A percentile compares a stretch with the other conserved stretches of the same genome.
Evolutionary conservation across 2,329 filamentous ascomycete genomes (phyloP).

Genomic region (Lecanicillium sp.): DNA sequence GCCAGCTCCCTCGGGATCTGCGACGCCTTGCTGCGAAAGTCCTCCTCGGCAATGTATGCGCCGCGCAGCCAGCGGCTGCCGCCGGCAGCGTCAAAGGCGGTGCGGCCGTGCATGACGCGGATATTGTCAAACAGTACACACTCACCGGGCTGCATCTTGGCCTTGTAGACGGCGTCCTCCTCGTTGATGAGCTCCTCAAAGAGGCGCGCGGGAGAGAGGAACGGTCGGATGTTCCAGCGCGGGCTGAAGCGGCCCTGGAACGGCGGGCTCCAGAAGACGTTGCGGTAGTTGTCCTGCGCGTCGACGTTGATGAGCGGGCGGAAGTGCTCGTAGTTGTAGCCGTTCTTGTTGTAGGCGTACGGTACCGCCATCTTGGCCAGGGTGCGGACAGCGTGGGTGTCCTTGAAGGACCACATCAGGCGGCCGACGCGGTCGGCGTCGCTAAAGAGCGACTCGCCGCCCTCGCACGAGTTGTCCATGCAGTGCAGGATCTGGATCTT

Average conservation of each 20-base stretch:
- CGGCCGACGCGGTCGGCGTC: conserved; percentile 59
- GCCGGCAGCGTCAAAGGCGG: conserved; percentile 58
- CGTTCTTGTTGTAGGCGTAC: conserved; percentile 64
- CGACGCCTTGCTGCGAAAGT: conserved; percentile 29
- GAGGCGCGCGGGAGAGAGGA: conserved; percentile 39
- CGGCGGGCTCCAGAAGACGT: conserved; percentile 62
- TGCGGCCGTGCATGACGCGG: conserved; percentile 75
- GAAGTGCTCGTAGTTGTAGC: conserved; percentile 52
- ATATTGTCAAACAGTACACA: conserved; percentile 92
- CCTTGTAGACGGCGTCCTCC: conserved; percentile 54
- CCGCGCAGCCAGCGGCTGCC: conserved; percentile 79
- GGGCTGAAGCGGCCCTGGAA: conserved; percentile 54
- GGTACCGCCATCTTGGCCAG: conserved; percentile 41
- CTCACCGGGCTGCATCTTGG: conserved; percentile 70
- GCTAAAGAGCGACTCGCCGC: conserved; percentile 80
- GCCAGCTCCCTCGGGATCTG: conserved; percentile 21
- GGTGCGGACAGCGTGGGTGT: neutral
- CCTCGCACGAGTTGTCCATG: conserved; percentile 68
- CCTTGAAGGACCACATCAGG: conserved; percentile 20
- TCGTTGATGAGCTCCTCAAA: conserved; percentile 56
- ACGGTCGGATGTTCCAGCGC: conserved; percentile 21
- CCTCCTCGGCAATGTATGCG: conserved; percentile 61
- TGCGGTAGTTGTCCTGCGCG: conserved; percentile 13
- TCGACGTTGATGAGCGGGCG: conserved; percentile 44
- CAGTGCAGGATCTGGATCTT: conserved; percentile 86